A percentile compares a stretch with the other conserved stretches of the same genome.
phyloP scores from a whole-genome alignment of 164 flowering plant genomes.

The Hamamelis virginiana region DNA sequence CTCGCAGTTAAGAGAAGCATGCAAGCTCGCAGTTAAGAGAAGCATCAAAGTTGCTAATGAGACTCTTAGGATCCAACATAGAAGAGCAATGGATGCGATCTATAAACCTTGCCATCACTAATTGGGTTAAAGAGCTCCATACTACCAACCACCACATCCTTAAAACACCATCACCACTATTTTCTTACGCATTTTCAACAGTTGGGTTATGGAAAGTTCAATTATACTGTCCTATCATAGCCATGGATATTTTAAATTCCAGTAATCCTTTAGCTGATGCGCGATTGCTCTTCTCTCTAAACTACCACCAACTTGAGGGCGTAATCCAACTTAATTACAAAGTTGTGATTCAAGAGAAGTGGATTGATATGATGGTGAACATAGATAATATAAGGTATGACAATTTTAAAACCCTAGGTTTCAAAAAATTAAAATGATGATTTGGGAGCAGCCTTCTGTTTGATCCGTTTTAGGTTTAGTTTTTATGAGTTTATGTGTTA shows the following conservation, averaged over 20 bases:
- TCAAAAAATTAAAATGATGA: no score
- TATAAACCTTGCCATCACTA: slow-evolving; percentile 79
- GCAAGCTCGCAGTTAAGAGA: slow-evolving; percentile 36
- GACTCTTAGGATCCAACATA: slow-evolving; percentile 63
- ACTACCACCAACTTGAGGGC: slow-evolving; percentile 79
- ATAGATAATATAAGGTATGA: slow-evolving; percentile 82
- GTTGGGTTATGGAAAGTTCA: slow-evolving; percentile 88
- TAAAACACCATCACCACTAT: slow-evolving; percentile 58
- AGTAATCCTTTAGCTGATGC: slow-evolving; percentile 43
- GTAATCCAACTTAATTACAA: slow-evolving; percentile 74
- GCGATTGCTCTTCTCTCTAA: slow-evolving; percentile 60
- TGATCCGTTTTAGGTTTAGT: no score
- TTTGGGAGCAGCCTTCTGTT: no score
- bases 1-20: no score
- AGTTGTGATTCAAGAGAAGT: slow-evolving; percentile 41
- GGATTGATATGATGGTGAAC: no score
- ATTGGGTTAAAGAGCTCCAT: slow-evolving; percentile 59
- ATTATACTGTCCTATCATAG: slow-evolving; percentile 73
- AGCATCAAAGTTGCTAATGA: slow-evolving; percentile 61
- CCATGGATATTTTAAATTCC: slow-evolving; percentile 63
- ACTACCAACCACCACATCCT: slow-evolving; percentile 19
- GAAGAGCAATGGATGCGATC: slow-evolving; percentile 93
- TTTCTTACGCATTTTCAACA: slow-evolving; percentile 63
- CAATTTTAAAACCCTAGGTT: no score
- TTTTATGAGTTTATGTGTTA: no score